Conservation (phyloP, 1,139 yeast genomes). For the Diutina neorugosa region DNA sequence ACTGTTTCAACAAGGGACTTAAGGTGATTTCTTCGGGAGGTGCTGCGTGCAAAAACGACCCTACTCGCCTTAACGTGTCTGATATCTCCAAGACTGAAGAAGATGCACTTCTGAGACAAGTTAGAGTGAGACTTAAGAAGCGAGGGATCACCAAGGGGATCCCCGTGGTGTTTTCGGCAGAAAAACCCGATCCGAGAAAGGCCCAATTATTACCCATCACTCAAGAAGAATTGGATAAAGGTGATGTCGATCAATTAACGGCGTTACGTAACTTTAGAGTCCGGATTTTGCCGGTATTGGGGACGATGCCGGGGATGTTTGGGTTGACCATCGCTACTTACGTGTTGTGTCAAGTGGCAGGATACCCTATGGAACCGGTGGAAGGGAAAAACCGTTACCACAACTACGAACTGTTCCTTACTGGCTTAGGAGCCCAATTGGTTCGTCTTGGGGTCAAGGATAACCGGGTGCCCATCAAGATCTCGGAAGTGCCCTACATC, state of each 20-base stretch:
- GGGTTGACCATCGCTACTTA: slow-evolving; percentile 85
- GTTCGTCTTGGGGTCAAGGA: slow-evolving; percentile 58
- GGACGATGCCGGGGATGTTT: slow-evolving; percentile 94
- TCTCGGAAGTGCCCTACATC: slow-evolving; percentile 69
- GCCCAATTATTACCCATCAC: slow-evolving; percentile 78
- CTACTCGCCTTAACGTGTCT: slow-evolving; percentile 31
- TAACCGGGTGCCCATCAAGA: slow-evolving; percentile 61
- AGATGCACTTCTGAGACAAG: slow-evolving; percentile 85
- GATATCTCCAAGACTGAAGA: slow-evolving; percentile 60
- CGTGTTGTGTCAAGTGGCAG: slow-evolving; percentile 66
- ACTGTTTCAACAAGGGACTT: slow-evolving; percentile 46
- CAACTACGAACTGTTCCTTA: slow-evolving; percentile 70
- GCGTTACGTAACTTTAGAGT: slow-evolving; percentile 86
- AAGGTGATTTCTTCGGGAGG: slow-evolving; percentile 86
- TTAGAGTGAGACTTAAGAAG: slow-evolving; percentile 69
- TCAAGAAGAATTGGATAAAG: slow-evolving; percentile 66
- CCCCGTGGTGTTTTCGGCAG: slow-evolving; percentile 85
- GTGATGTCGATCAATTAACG: slow-evolving; percentile 76
- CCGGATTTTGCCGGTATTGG: slow-evolving; percentile 85
- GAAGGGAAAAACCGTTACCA: slow-evolving; percentile 88
- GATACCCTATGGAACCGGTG: slow-evolving; percentile 78
- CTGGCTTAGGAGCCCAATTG: slow-evolving; percentile 80
- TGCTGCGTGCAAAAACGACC: slow-evolving; percentile 66
- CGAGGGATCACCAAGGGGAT: slow-evolving; percentile 67
- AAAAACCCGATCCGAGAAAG: slow-evolving; percentile 91